Evolutionary conservation across 2,329 filamentous ascomycete genomes (phyloP).

Genomic region (Trichoderma sp.): DNA sequence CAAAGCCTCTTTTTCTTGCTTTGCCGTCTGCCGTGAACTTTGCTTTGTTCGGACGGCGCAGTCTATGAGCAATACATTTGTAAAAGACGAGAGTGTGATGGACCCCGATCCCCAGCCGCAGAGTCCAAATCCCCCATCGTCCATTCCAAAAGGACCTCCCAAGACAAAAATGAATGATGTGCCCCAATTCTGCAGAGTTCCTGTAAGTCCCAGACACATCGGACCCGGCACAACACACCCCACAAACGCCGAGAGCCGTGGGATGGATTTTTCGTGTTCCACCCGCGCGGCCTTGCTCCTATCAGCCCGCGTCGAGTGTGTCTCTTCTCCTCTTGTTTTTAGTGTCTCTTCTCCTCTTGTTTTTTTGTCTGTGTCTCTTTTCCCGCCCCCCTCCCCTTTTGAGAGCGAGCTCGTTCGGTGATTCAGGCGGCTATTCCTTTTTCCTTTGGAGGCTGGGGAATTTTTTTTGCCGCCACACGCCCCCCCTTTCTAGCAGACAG

Average conservation of each 20-base stretch:
- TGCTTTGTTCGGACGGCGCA: background rate
- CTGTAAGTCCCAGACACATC: background rate
- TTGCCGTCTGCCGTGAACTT: background rate
- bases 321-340: background rate
- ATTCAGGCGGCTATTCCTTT: constrained; percentile 9
- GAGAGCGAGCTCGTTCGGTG: background rate
- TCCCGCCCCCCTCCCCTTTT: background rate
- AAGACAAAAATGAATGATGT: background rate
- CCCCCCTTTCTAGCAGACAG: background rate
- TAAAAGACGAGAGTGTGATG: background rate
- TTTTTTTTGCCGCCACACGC: background rate
- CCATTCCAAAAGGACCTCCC: background rate
- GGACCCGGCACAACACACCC: background rate
- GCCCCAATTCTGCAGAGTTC: background rate
- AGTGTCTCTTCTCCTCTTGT: background rate
- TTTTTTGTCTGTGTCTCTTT: background rate
- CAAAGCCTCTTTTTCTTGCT: background rate
- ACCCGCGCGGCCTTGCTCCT: background rate
- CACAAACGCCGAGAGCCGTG: background rate
- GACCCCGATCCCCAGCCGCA: background rate
- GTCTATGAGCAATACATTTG: background rate
- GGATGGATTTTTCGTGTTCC: background rate
- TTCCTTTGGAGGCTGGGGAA: background rate
- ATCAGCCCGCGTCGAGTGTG: background rate
- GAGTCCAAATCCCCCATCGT: background rate